Percentiles rank a stretch among this genome's conserved stretches.
Conservation (phyloP, 352 stramenopile species). For the Peronospora farinosa region DNA sequence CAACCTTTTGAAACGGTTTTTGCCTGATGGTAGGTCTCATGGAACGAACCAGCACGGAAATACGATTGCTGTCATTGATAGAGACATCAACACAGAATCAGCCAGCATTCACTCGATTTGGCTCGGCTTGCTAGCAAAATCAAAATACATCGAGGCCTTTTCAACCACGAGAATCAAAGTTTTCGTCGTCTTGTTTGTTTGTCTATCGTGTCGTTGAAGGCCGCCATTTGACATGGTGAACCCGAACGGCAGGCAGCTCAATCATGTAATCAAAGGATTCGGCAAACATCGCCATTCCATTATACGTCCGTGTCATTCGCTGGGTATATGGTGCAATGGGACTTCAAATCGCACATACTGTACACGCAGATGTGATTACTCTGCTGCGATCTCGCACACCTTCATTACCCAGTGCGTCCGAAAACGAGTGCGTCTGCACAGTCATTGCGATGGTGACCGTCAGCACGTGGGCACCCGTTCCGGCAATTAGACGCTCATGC, state of each 20-base stretch:
- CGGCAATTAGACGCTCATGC: constrained; percentile 4
- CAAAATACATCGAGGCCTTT: too few species aligned
- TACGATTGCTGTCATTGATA: too few species aligned
- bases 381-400: constrained; percentile 32
- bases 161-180: too few species aligned
- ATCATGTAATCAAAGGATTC: constrained; percentile 76
- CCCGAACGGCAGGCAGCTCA: too few species aligned
- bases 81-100: too few species aligned
- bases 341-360: constrained; percentile 54
- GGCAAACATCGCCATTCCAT: constrained; percentile 55
- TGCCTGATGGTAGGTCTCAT: too few species aligned
- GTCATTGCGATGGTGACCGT: constrained; percentile 47
- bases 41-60: too few species aligned
- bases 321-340: constrained; percentile 45
- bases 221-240: too few species aligned
- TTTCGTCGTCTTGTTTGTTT: too few species aligned
- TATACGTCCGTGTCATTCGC: constrained; percentile 50
- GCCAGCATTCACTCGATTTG: too few species aligned
- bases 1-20: too few species aligned
- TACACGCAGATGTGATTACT: constrained; percentile 62
- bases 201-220: background rate
- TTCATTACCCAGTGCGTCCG: constrained; percentile 24
- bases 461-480: constrained; percentile 46
- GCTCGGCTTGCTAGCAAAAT: too few species aligned
- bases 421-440: background rate